Base-by-base conservation (phyloP, 257 asterid species). In the Lantana camara region DNA sequence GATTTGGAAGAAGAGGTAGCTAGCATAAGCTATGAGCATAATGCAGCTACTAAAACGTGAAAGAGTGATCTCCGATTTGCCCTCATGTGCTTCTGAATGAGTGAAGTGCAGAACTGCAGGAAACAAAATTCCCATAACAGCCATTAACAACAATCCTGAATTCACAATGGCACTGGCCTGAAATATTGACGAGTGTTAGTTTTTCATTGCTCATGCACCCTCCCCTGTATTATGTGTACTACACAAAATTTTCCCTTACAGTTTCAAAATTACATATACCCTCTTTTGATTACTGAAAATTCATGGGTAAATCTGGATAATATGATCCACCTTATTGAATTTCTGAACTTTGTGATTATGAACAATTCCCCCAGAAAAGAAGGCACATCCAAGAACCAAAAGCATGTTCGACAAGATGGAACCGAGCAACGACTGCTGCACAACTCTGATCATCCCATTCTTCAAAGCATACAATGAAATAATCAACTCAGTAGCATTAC, bases 401-500 rank as follows among this genome's bases (percentile, higher is more conserved):
- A 94, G 89, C 97, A 94, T 90, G 72, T 94, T 94, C 11, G 99
- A 94, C 75, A 94, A 90, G 67, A 94, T 90, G 62, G 99, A 94
- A 67, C 96, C 99, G 30, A 94, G 81, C 57, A 94, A 72, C 49
- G 99, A 94, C 52, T 88, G 95, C 45, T 94, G 93, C 76, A 94
- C 97, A 38, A 94, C 96, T 79, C 91, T 79, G 67, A 88, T 80
- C 99, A 94, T 94, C 46, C 92, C 96, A 20, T 83, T 88, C 57
- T 94, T 88, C 81, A 94, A 76, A 7, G 99, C 99, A 57, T 86
- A 90, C 54, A 94, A 82, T 0, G 96, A 86, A 55, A 90, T 94
- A 55, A 94, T 94, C 99, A 94, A 90, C 76, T 94, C 99, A 1
- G 99, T 94, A 21, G 96, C 96, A 68, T 90, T 94, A 54, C 99